phyloP scores from a whole-genome alignment of 2,329 filamentous ascomycete genomes.

The Phialophora tarda region DNA sequence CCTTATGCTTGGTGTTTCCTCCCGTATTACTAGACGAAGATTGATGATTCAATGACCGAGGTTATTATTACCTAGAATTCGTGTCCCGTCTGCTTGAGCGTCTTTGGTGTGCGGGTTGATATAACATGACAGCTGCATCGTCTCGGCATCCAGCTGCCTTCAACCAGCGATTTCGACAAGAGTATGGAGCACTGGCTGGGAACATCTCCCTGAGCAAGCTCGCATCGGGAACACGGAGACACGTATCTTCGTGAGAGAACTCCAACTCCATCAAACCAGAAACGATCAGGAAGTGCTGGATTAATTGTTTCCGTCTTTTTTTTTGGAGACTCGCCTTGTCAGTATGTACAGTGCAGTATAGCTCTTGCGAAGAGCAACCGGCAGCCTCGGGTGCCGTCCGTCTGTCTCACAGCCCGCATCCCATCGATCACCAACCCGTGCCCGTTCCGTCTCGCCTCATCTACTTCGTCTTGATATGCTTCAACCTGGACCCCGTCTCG shows the following conservation, averaged over 20 bases:
- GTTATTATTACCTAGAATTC: neutral
- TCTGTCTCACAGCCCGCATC: neutral
- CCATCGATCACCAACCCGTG: neutral
- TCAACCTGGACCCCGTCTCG: constrained; percentile 66
- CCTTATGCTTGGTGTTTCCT: neutral
- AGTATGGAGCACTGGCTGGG: too few species aligned
- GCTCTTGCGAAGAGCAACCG: neutral
- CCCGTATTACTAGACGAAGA: neutral
- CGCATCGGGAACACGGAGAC: neutral
- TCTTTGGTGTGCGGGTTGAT: neutral
- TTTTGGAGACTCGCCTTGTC: neutral
- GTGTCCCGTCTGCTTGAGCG: neutral
- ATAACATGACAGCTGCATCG: neutral
- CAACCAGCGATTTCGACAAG: neutral
- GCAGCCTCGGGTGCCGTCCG: neutral
- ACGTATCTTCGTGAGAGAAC: neutral
- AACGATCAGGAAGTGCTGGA: neutral
- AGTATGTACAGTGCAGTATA: constrained; percentile 8
- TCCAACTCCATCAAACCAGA: neutral
- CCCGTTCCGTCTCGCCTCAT: neutral
- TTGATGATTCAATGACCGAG: constrained; percentile 5
- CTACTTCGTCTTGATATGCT: constrained; percentile 82
- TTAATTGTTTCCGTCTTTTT: neutral
- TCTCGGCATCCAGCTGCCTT: neutral
- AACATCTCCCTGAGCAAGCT: neutral